Conservation (phyloP, 139 green algal species). For the Haematococcus lacustris region DNA sequence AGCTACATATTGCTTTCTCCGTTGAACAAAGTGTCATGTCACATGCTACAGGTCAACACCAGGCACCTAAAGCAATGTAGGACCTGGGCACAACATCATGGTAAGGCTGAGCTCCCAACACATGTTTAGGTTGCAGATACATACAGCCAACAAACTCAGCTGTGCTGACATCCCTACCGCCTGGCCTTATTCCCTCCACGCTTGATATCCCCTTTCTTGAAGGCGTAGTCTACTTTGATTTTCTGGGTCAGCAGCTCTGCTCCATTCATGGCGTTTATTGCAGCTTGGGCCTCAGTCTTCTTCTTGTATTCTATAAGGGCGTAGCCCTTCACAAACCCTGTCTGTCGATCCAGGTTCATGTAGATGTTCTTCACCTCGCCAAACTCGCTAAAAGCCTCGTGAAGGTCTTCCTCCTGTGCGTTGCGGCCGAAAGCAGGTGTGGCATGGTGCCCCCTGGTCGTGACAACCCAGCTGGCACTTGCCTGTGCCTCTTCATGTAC, state of each 20-base stretch:
- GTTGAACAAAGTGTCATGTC: too few species aligned
- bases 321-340: conserved; percentile 92
- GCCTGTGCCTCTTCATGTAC: conserved; percentile 88
- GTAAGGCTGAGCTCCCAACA: too few species aligned
- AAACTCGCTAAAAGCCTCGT: conserved; percentile 87
- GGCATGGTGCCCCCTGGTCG: too few species aligned
- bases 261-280: conserved; percentile 81
- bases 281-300: conserved; percentile 73
- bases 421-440: too few species aligned
- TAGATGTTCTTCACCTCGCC: conserved; percentile 94
- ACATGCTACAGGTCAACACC: too few species aligned
- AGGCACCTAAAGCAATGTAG: too few species aligned
- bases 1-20: too few species aligned
- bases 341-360: conserved; percentile 93
- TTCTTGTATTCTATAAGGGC: conserved; percentile 89
- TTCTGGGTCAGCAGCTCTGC: conserved; percentile 70
- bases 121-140: too few species aligned
- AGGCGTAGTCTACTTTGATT: conserved; percentile 67
- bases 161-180: too few species aligned
- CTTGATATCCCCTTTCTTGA: conserved; percentile 22
- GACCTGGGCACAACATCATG: background rate
- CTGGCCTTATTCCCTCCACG: background rate
- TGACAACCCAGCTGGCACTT: too few species aligned
- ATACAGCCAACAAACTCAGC: too few species aligned
- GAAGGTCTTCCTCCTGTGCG: conserved; percentile 79